Conservation (phyloP, 345 rosid species). For the Eutrema japonicum region DNA sequence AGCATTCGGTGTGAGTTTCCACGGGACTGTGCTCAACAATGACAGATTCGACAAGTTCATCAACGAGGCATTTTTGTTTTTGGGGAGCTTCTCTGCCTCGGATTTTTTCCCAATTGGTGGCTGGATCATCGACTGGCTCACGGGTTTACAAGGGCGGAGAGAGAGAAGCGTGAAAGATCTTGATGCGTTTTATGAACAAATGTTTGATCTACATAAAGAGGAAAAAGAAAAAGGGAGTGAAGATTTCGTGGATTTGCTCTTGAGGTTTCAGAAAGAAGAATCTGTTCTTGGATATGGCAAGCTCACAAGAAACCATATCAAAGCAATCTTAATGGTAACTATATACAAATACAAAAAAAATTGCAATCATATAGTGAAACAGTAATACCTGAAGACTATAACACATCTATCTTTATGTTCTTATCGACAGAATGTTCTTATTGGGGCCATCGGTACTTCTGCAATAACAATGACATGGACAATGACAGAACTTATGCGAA, state of each 20-base stretch:
- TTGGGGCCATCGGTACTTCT: slow-evolving; percentile 37
- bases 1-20: slow-evolving; percentile 55
- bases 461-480: slow-evolving; percentile 50
- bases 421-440: slow-evolving; percentile 41
- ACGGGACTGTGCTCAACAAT: slow-evolving; percentile 36
- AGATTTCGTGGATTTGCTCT: slow-evolving; percentile 44
- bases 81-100: slow-evolving; percentile 46
- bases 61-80: slow-evolving; percentile 40
- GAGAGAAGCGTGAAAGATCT: slow-evolving; percentile 44
- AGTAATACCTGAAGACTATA: neutral
- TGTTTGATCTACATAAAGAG: slow-evolving; percentile 51
- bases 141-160: slow-evolving; percentile 43
- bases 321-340: slow-evolving; percentile 43
- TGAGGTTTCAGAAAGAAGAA: slow-evolving; percentile 40
- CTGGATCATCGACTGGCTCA: slow-evolving; percentile 50
- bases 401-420: neutral
- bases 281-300: slow-evolving; percentile 34
- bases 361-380: neutral
- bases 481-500: slow-evolving; percentile 52
- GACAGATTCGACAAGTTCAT: slow-evolving; percentile 40
- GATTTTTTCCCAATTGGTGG: slow-evolving; percentile 54
- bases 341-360: neutral
- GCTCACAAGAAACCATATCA: slow-evolving; percentile 42
- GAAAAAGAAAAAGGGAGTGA: slow-evolving; percentile 34
- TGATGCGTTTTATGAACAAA: slow-evolving; percentile 50